These are phyloP conservation scores for Fusarium annulatum DNA, from an alignment of 2,329 filamentous ascomycete genomes.

Conservation along the genomic window DNA sequence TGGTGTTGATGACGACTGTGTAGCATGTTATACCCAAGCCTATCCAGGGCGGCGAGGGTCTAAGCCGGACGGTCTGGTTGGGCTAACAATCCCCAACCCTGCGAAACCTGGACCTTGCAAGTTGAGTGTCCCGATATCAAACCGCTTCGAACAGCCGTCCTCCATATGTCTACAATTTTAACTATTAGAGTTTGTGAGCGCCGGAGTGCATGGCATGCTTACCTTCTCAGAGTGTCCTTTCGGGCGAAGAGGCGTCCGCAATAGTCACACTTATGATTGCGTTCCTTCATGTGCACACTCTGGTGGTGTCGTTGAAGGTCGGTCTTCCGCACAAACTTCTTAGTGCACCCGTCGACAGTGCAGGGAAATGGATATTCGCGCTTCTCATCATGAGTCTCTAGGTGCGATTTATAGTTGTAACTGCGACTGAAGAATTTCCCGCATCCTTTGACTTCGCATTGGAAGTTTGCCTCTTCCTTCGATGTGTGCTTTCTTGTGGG, in stretches of 20 bases:
- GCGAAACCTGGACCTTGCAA: slow-evolving; percentile 50
- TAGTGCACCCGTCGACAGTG: slow-evolving; percentile 71
- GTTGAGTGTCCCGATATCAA: slow-evolving; percentile 66
- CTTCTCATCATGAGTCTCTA: slow-evolving; percentile 83
- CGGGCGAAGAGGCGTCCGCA: slow-evolving; percentile 79
- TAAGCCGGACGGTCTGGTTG: slow-evolving; percentile 23
- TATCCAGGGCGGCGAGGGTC: slow-evolving; percentile 37
- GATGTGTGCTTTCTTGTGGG: slow-evolving; percentile 67
- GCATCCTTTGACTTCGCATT: slow-evolving; percentile 76
- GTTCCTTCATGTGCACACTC: slow-evolving; percentile 79
- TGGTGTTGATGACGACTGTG: background rate
- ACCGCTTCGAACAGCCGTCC: slow-evolving; percentile 78
- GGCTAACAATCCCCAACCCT: slow-evolving; percentile 34
- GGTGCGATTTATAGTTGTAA: slow-evolving; percentile 89
- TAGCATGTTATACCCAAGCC: background rate
- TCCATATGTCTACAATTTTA: slow-evolving; percentile 73
- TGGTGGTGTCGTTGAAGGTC: slow-evolving; percentile 74
- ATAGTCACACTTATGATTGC: slow-evolving; percentile 75
- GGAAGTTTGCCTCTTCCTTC: slow-evolving; percentile 76
- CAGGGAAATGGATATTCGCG: slow-evolving; percentile 79
- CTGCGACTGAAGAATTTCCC: slow-evolving; percentile 82
- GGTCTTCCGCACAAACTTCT: slow-evolving; percentile 84
- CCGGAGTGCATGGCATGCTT: slow-evolving; percentile 42
- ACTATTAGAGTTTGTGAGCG: slow-evolving; percentile 1
- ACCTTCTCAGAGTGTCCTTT: slow-evolving; percentile 87